Evolutionary conservation across 306 rosid species (phyloP).

Genomic region (Rosa persica): DNA sequence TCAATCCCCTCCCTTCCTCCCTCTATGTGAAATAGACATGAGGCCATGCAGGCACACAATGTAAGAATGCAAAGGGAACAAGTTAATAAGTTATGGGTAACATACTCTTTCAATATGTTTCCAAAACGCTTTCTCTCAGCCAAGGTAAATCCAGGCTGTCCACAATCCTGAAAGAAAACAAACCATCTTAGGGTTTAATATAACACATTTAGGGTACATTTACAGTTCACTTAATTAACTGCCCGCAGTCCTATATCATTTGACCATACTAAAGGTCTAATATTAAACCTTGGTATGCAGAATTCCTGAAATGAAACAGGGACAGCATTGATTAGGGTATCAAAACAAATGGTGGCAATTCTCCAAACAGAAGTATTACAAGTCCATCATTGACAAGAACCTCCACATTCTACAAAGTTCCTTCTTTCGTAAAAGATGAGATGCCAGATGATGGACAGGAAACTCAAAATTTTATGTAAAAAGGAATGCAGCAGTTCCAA

Average conservation of each 20-base stretch:
- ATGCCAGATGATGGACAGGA: neutral
- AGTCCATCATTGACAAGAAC: neutral
- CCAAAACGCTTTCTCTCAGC: conserved; percentile 85
- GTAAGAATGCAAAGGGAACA: neutral
- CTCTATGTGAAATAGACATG: neutral
- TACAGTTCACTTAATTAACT: neutral
- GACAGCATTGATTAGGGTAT: neutral
- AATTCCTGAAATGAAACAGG: neutral
- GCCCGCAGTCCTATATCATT: neutral
- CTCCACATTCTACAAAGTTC: conserved; percentile 3
- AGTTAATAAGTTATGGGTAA: conserved; percentile 9
- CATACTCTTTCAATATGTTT: conserved; percentile 79
- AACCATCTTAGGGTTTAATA: conserved; percentile 7
- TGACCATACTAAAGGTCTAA: neutral
- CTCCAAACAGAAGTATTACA: neutral
- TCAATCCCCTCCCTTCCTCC: neutral
- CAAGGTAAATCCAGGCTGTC: conserved; percentile 96
- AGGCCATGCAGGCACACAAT: neutral
- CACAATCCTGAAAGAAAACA: conserved; percentile 67
- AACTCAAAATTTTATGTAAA: neutral
- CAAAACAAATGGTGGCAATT: neutral
- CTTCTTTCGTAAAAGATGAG: neutral
- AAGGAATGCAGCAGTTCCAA: conserved; percentile 4
- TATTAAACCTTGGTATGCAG: neutral
- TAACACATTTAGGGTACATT: neutral